Conservation (phyloP, 2,329 filamentous ascomycete genomes). For the Aureobasidium subglaciale region DNA sequence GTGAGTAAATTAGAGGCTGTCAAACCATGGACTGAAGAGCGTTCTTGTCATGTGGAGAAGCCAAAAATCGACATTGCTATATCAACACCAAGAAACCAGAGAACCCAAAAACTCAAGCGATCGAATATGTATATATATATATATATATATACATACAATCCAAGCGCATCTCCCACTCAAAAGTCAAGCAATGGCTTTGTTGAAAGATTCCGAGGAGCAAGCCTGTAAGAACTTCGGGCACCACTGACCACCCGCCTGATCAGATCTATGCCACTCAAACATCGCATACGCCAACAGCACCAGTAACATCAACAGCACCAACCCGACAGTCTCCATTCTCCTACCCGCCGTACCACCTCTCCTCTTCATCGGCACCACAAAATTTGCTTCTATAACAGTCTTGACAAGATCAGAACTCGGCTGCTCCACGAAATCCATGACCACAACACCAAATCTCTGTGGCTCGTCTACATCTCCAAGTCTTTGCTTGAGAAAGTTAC, state of each 20-base stretch:
- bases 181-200: background rate
- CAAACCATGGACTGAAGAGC: no score
- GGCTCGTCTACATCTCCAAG: conserved; percentile 18
- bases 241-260: background rate
- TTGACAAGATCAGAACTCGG: conserved; percentile 36
- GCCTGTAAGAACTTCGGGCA: background rate
- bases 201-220: background rate
- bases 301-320: background rate
- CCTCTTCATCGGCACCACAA: background rate
- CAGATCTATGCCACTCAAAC: background rate
- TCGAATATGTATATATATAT: no score
- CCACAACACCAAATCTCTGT: conserved; percentile 29
- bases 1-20: no score
- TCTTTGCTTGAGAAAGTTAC: conserved; percentile 26
- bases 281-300: background rate
- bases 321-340: background rate
- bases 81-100: no score
- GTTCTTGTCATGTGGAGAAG: no score
- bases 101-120: no score
- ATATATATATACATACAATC: no score
- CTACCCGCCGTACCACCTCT: background rate
- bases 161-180: no score
- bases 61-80: no score
- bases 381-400: conserved; percentile 15
- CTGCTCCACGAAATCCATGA: conserved; percentile 31